These are phyloP conservation scores for Mycena citricolor DNA, from an alignment of 1,284 basidiomycete species.

Conservation along the genomic window DNA sequence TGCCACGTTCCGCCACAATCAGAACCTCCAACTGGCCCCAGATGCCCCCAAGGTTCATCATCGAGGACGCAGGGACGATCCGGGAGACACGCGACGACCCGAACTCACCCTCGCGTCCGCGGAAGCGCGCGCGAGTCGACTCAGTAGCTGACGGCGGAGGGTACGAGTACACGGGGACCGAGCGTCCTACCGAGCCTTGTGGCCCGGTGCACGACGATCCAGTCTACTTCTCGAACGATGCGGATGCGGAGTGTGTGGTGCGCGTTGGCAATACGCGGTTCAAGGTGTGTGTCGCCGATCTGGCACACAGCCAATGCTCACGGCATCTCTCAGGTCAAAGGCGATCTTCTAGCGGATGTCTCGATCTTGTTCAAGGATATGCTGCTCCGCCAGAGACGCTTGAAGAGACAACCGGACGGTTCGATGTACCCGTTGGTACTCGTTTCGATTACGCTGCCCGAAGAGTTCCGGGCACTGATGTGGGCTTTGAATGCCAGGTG, in stretches of 20 bases:
- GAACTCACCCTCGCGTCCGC: conserved; percentile 26
- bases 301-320: background rate
- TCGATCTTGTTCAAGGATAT: conserved; percentile 24
- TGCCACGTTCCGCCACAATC: too few species aligned
- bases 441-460: conserved; percentile 24
- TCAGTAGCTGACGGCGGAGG: conserved; percentile 26
- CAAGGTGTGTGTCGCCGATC: conserved; percentile 28
- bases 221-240: conserved; percentile 28
- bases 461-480: conserved; percentile 34
- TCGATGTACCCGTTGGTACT: conserved; percentile 24
- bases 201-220: conserved; percentile 27
- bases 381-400: too few species aligned
- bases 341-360: conserved; percentile 23
- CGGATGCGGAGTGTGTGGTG: conserved; percentile 26
- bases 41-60: conserved; percentile 31
- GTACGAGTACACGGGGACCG: conserved; percentile 19
- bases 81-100: conserved; percentile 32
- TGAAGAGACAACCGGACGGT: background rate
- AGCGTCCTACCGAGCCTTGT: conserved; percentile 10
- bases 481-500: conserved; percentile 34
- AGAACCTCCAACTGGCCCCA: too few species aligned
- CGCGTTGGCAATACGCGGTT: conserved; percentile 32
- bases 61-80: conserved; percentile 33
- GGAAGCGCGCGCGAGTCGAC: conserved; percentile 32
- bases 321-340: conserved; percentile 26